Evolutionary conservation across 345 rosid species (phyloP), one percentile per base, ranked within the genome.

Genomic region (Eucalyptus coolabah): DNA sequence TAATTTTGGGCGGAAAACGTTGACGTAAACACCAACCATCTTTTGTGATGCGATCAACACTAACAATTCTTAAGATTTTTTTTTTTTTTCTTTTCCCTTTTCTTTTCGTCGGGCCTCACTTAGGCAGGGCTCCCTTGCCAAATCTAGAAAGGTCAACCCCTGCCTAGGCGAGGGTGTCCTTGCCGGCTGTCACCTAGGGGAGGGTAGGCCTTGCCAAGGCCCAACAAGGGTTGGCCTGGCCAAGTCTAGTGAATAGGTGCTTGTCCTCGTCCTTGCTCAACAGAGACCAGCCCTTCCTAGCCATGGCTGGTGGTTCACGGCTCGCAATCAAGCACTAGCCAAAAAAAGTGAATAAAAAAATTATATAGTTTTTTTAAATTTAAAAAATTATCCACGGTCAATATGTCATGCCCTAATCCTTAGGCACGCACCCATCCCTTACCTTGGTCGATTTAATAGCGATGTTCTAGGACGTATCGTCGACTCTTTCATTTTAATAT

Each of bases 21-120:
- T 11, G 15, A 60, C 4, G 7, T 28, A 28, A 28, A 28, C 16
- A 26, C 7, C 15, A 0, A 12, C 12, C 65, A 26, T 59, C 7
- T 26, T 11, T 10, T 26, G n/a, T 59, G n/a, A 28, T 2, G 0
- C 0, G 32, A 60, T 26, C 2, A 1, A 0, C 30, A 5, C 67
- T 26, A 26, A 28, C 7, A 60, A 28, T 60, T 26, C 1, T 60
- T 28, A 28, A 26, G 0, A 28, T 26, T 28, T 60, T 60, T 60
- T 28, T 60, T 14, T 12, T 28, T 26, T 28, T 1, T 26, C 12
- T 59, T 12, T 28, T 28, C 67, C 16, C 8, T 60, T 60, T 60
- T 60, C 4, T 60, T 60, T 54, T 23, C 1, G 28, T 23, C 2
- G 28, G 18, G 28, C 60, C 28, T 56, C 60, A 56, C 60, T 23